phyloP scores from a whole-genome alignment of 495 filamentous ascomycete species.

The Neurospora tetraspora region DNA sequence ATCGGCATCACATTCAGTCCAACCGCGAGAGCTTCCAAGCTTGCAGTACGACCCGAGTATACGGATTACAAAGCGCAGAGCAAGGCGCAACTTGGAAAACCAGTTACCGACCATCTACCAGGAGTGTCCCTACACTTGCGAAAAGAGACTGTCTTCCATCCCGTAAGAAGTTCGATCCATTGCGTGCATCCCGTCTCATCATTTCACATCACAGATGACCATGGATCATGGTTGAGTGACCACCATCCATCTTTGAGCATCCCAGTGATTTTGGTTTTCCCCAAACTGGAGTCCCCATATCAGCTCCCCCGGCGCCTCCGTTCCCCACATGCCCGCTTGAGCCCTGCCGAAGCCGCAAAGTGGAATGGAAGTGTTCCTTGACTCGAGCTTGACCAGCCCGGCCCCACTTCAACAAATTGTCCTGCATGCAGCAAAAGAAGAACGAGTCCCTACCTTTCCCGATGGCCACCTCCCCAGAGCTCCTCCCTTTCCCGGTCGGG shows the following conservation, averaged over 20 bases:
- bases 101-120: background rate
- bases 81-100: background rate
- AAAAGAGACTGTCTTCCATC: background rate
- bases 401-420: conserved; percentile 8
- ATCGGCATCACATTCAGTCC: background rate
- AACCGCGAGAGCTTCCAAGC: background rate
- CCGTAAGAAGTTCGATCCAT: background rate
- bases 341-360: background rate
- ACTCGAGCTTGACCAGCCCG: background rate
- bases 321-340: background rate
- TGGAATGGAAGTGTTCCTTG: background rate
- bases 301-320: background rate
- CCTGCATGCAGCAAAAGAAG: background rate
- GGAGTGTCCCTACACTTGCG: background rate
- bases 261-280: background rate
- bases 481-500: background rate
- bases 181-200: background rate
- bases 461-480: background rate
- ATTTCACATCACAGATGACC: background rate
- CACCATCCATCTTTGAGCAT: background rate
- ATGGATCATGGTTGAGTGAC: background rate
- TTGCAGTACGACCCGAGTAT: background rate
- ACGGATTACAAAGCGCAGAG: background rate
- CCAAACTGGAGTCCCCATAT: background rate
- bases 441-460: conserved; percentile 8